Percentiles rank a stretch among this genome's conserved stretches.
Evolutionary conservation across 2,329 filamentous ascomycete genomes (phyloP).

Genomic region (Scedosporium aurantiacum): DNA sequence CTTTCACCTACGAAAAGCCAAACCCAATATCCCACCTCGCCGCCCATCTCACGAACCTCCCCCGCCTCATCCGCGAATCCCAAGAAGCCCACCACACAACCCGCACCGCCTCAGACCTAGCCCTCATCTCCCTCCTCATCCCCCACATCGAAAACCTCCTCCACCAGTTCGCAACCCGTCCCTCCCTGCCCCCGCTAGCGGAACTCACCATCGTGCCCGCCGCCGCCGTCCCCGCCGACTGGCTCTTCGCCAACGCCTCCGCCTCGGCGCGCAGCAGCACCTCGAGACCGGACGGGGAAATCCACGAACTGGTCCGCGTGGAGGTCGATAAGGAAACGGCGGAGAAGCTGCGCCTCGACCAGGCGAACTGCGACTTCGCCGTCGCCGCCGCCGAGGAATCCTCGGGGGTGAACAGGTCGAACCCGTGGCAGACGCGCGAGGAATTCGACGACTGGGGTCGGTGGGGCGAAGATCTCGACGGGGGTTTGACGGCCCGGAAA

Average conservation of each 20-base stretch:
- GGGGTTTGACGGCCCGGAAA: neutral
- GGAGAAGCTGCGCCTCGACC: neutral
- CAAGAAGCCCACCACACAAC: slow-evolving; percentile 21
- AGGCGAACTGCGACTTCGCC: neutral
- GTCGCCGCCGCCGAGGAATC: neutral
- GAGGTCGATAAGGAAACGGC: neutral
- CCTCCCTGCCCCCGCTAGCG: slow-evolving; percentile 21
- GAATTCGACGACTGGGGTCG: slow-evolving; percentile 37
- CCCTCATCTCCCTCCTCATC: slow-evolving; percentile 26
- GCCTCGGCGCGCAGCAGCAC: neutral
- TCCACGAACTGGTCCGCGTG: slow-evolving; percentile 22
- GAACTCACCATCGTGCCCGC: slow-evolving; percentile 35
- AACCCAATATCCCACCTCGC: slow-evolving; percentile 20
- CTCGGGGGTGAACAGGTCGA: neutral
- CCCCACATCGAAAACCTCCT: slow-evolving; percentile 32
- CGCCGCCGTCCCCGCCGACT: slow-evolving; percentile 23
- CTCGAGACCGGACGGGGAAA: slow-evolving; percentile 14
- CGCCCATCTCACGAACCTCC: slow-evolving; percentile 24
- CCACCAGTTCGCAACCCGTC: slow-evolving; percentile 22
- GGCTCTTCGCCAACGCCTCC: slow-evolving; percentile 23
- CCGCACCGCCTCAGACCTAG: slow-evolving; percentile 26
- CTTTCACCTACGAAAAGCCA: slow-evolving; percentile 8
- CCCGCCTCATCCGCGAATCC: slow-evolving; percentile 23
- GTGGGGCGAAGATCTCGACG: slow-evolving; percentile 19
- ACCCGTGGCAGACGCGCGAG: slow-evolving; percentile 1